Conservation (phyloP, 768 basidiomycete genomes). For the Tylopilus sp. region DNA sequence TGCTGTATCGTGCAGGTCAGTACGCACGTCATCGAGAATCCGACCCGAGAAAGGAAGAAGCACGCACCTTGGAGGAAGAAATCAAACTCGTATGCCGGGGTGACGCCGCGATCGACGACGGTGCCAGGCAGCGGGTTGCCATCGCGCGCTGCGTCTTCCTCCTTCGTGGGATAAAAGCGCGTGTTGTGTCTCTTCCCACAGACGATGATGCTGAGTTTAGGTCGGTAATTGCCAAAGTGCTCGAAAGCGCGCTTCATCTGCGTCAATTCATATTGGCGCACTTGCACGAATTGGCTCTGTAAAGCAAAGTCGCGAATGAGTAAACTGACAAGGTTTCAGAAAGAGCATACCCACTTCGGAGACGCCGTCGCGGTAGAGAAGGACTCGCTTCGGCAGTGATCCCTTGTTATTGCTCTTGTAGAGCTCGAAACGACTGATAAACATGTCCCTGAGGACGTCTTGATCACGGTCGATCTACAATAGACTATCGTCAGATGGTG, state of each 20-base stretch:
- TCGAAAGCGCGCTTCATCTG: constrained; percentile 40
- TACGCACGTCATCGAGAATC: too few relatives aligned
- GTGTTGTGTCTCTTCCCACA: constrained; percentile 58
- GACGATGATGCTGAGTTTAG: constrained; percentile 50
- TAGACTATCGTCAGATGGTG: background rate
- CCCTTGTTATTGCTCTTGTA: constrained; percentile 36
- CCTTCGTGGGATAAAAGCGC: constrained; percentile 49
- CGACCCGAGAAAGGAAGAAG: background rate
- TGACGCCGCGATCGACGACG: constrained; percentile 53
- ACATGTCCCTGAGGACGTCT: constrained; percentile 43
- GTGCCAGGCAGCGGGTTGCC: constrained; percentile 55
- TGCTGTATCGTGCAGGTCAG: constrained; percentile 15
- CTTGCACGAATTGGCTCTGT: constrained; percentile 47
- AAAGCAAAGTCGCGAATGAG: background rate
- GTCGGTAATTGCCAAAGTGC: constrained; percentile 40
- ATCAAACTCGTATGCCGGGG: constrained; percentile 51
- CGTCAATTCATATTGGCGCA: constrained; percentile 41
- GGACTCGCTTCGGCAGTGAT: constrained; percentile 40
- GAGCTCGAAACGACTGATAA: constrained; percentile 42
- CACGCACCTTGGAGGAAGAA: constrained; percentile 49
- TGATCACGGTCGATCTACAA: constrained; percentile 1
- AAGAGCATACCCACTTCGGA: constrained; percentile 54
- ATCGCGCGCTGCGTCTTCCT: constrained; percentile 35
- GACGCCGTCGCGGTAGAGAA: constrained; percentile 68
- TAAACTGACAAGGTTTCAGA: background rate